Conservation (phyloP, 1,284 basidiomycete species). For the Sporisorium reilianum region DNA sequence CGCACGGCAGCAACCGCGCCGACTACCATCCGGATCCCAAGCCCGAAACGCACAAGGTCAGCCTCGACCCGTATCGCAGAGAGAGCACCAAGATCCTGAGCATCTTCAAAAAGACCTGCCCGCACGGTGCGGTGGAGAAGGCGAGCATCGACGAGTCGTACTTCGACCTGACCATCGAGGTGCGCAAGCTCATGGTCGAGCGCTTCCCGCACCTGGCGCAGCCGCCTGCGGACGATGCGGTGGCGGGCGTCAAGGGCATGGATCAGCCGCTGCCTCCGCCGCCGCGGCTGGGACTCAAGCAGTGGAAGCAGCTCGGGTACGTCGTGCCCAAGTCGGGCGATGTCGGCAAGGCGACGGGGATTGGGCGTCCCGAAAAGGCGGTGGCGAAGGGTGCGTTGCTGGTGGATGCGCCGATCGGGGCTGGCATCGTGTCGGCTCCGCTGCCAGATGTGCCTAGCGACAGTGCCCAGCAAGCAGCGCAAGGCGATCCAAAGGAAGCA, state of each 20-base stretch:
- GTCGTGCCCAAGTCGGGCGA: slow-evolving; percentile 77
- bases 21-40: slow-evolving; percentile 84
- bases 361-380: slow-evolving; percentile 54
- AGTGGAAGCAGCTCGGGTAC: slow-evolving; percentile 79
- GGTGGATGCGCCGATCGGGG: slow-evolving; percentile 48
- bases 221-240: slow-evolving; percentile 37
- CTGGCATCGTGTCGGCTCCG: slow-evolving; percentile 31
- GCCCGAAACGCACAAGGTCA: slow-evolving; percentile 92
- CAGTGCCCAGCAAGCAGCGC: not conserved
- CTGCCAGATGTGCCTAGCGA: slow-evolving; percentile 13
- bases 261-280: slow-evolving; percentile 87
- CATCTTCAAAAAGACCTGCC: slow-evolving; percentile 83
- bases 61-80: slow-evolving; percentile 90
- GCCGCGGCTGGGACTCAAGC: slow-evolving; percentile 73
- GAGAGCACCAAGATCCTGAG: slow-evolving; percentile 91
- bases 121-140: slow-evolving; percentile 74
- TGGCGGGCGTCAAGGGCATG: slow-evolving; percentile 72
- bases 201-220: slow-evolving; percentile 77
- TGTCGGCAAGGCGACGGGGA: slow-evolving; percentile 59
- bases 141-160: slow-evolving; percentile 75
- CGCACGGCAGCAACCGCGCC: slow-evolving; percentile 76
- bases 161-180: slow-evolving; percentile 66
- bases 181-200: slow-evolving; percentile 62
- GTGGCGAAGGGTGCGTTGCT: slow-evolving; percentile 42
- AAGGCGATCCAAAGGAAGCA: slow-evolving; percentile 21